Evolutionary conservation across 2,329 filamentous ascomycete species (phyloP).

Genomic region (Xylariaceae sp.): DNA sequence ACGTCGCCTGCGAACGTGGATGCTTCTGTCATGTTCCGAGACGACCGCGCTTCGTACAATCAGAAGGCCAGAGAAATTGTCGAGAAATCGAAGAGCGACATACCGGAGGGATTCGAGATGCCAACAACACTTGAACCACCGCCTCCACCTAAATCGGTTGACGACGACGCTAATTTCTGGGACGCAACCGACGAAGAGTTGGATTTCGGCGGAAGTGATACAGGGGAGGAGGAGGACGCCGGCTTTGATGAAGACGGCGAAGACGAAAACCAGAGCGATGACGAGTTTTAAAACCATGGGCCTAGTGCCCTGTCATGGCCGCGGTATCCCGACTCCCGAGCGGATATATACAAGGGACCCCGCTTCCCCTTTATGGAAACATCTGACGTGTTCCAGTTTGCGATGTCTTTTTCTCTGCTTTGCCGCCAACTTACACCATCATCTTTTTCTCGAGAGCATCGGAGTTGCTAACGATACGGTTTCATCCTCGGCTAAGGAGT

Average conservation of each 20-base stretch:
- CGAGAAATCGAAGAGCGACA: slow-evolving; percentile 68
- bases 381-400: no score
- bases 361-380: no score
- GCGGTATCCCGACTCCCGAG: no score
- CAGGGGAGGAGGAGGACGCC: slow-evolving; percentile 52
- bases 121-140: slow-evolving; percentile 64
- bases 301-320: no score
- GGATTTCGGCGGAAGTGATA: slow-evolving; percentile 72
- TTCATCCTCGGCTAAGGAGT: no score
- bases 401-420: no score
- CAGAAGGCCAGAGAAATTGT: slow-evolving; percentile 63
- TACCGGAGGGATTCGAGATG: slow-evolving; percentile 75
- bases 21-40: slow-evolving; percentile 78
- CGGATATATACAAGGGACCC: no score
- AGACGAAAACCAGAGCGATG: slow-evolving; percentile 53
- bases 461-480: no score
- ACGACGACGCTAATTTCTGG: slow-evolving; percentile 79
- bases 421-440: no score
- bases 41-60: slow-evolving; percentile 65
- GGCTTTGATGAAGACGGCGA: slow-evolving; percentile 50
- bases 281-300: slow-evolving; percentile 31
- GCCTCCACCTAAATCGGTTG: slow-evolving; percentile 56
- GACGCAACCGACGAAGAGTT: slow-evolving; percentile 69
- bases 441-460: no score
- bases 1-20: slow-evolving; percentile 94